Conservation (phyloP, 2,329 filamentous ascomycete species). For the Penicillium corylophilum region DNA sequence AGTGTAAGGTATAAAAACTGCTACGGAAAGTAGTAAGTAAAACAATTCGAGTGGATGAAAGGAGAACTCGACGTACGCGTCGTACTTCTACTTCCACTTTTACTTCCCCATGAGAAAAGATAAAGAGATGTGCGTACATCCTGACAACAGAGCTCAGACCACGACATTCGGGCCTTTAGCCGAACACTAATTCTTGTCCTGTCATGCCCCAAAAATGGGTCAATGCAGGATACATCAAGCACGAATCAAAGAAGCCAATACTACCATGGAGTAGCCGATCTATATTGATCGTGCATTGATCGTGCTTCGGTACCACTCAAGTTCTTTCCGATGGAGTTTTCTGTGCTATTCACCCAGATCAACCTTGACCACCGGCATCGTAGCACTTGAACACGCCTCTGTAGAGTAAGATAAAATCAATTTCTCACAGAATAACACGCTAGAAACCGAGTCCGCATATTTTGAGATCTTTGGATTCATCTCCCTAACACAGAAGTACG, state of each 20-base stretch:
- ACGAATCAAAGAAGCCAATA: neutral
- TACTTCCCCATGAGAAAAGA: neutral
- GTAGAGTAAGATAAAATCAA: neutral
- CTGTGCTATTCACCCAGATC: neutral
- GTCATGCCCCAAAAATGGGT: neutral
- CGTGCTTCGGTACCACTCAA: neutral
- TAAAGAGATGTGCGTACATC: neutral
- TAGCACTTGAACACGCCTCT: neutral
- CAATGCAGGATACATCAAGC: neutral
- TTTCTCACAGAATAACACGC: neutral
- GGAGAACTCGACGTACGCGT: neutral
- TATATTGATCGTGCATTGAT: neutral
- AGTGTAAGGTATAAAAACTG: neutral
- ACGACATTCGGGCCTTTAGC: neutral
- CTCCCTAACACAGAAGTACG: no score
- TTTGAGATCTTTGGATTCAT: neutral
- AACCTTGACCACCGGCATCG: neutral
- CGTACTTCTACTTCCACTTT: neutral
- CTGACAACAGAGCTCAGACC: neutral
- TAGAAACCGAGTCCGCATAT: neutral
- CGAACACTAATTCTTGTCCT: neutral
- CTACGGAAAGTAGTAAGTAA: no score
- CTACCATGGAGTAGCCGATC: neutral
- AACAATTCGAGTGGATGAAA: neutral
- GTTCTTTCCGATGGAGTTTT: neutral